These are phyloP conservation scores for Coniferiporia weirii DNA, from an alignment of 1,284 basidiomycete genomes.

Conservation along the genomic window DNA sequence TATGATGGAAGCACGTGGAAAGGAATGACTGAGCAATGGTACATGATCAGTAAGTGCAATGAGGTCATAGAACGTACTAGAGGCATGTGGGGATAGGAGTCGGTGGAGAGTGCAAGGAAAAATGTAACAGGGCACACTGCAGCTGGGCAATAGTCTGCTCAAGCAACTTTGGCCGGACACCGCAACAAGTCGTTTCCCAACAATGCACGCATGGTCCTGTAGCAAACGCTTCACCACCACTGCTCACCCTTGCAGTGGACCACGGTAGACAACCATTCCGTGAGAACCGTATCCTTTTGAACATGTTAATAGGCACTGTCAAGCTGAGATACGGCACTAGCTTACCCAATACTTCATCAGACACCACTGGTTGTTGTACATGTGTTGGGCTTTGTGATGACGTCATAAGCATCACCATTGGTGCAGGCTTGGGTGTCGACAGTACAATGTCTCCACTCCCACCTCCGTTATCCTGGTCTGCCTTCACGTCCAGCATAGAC, in stretches of 20 bases:
- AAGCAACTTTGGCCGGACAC: slow-evolving; percentile 11
- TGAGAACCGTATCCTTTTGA: slow-evolving; percentile 91
- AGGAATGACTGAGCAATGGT: too few relatives aligned
- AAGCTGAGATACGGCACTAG: slow-evolving; percentile 26
- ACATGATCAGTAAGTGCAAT: too few relatives aligned
- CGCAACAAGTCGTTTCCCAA: slow-evolving; percentile 47
- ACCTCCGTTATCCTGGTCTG: slow-evolving; percentile 19
- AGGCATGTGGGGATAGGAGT: too few relatives aligned
- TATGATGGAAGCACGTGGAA: too few relatives aligned
- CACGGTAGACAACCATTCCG: slow-evolving; percentile 92
- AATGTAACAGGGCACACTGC: too few relatives aligned
- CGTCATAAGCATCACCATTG: slow-evolving; percentile 28
- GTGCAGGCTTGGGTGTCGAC: slow-evolving; percentile 25
- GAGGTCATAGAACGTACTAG: too few relatives aligned
- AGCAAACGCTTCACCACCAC: slow-evolving; percentile 97
- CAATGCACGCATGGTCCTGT: slow-evolving; percentile 66
- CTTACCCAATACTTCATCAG: slow-evolving; percentile 76
- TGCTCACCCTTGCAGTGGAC: slow-evolving; percentile 90
- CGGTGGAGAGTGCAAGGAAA: too few relatives aligned
- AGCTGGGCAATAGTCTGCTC: slow-evolving; percentile 12
- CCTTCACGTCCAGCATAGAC: slow-evolving; percentile 13
- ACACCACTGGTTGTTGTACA: slow-evolving; percentile 50
- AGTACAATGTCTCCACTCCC: slow-evolving; percentile 22
- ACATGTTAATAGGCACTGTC: slow-evolving; percentile 5
- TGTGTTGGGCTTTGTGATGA: slow-evolving; percentile 25